These are phyloP conservation scores for Botrytis fabae DNA, from an alignment of 2,329 filamentous ascomycete species.

Conservation along the genomic window DNA sequence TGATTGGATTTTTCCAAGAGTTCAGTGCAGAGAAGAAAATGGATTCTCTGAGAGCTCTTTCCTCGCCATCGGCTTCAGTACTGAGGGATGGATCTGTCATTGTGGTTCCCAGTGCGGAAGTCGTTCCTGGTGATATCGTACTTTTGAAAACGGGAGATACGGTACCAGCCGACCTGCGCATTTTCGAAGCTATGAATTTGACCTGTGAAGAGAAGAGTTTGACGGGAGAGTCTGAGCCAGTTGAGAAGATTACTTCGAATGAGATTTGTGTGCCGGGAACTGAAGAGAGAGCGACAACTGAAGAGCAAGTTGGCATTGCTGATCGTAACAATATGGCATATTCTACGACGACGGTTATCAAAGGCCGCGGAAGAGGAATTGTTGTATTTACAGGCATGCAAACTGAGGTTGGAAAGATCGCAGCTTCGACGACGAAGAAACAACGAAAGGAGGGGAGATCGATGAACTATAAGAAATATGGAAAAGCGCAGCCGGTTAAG, in stretches of 20 bases:
- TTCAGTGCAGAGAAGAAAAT: constrained; percentile 56
- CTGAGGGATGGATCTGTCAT: constrained; percentile 52
- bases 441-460: constrained; percentile 54
- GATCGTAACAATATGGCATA: constrained; percentile 58
- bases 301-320: constrained; percentile 47
- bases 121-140: constrained; percentile 79
- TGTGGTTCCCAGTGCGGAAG: constrained; percentile 54
- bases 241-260: constrained; percentile 65
- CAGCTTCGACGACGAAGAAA: constrained; percentile 49
- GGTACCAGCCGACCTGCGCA: constrained; percentile 79
- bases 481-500: constrained; percentile 48
- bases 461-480: constrained; percentile 48
- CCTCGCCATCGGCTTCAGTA: constrained; percentile 51
- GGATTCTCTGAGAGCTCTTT: constrained; percentile 51
- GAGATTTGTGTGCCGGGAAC: constrained; percentile 43
- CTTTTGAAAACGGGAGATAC: constrained; percentile 93
- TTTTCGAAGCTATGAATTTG: constrained; percentile 58
- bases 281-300: constrained; percentile 43
- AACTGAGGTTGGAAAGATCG: constrained; percentile 59
- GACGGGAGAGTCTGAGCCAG: constrained; percentile 89
- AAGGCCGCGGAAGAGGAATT: constrained; percentile 55
- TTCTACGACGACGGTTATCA: constrained; percentile 55
- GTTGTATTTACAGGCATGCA: constrained; percentile 56
- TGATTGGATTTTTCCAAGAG: constrained; percentile 58
- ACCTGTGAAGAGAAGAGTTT: constrained; percentile 92